phyloP scores from a whole-genome alignment of 1,139 yeast genomes.

The Yamadazyma sp. region DNA sequence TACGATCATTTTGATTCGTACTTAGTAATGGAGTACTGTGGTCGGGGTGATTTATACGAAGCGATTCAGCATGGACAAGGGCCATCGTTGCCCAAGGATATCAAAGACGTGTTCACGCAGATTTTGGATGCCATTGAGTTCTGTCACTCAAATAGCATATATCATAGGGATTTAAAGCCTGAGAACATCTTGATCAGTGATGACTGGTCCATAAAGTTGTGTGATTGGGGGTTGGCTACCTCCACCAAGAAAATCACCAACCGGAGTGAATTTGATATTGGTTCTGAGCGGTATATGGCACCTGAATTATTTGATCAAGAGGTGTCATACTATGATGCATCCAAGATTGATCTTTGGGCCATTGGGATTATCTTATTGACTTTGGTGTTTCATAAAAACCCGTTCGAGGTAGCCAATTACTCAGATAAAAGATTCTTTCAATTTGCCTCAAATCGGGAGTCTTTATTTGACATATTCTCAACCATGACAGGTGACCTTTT shows the following conservation, averaged over 20 bases:
- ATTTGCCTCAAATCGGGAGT: conserved; percentile 85
- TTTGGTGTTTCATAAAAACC: conserved; percentile 85
- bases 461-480: conserved; percentile 88
- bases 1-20: conserved; percentile 79
- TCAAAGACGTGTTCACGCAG: conserved; percentile 74
- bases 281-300: conserved; percentile 96
- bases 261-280: conserved; percentile 76
- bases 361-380: conserved; percentile 84
- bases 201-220: conserved; percentile 78
- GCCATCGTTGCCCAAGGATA: conserved; percentile 73
- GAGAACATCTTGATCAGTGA: conserved; percentile 80
- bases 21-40: conserved; percentile 81
- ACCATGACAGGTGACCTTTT: conserved; percentile 86
- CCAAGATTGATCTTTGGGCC: conserved; percentile 91
- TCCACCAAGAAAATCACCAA: conserved; percentile 53
- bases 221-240: conserved; percentile 94
- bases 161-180: conserved; percentile 88
- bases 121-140: conserved; percentile 74
- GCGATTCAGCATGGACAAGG: conserved; percentile 82
- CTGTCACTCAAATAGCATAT: conserved; percentile 73
- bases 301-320: conserved; percentile 79
- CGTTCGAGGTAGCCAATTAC: conserved; percentile 80
- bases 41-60: conserved; percentile 91
- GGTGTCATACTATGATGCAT: conserved; percentile 71
- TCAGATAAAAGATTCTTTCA: conserved; percentile 84